Base-by-base conservation (phyloP, 768 basidiomycete genomes). In the Daedaleopsis nitida region DNA sequence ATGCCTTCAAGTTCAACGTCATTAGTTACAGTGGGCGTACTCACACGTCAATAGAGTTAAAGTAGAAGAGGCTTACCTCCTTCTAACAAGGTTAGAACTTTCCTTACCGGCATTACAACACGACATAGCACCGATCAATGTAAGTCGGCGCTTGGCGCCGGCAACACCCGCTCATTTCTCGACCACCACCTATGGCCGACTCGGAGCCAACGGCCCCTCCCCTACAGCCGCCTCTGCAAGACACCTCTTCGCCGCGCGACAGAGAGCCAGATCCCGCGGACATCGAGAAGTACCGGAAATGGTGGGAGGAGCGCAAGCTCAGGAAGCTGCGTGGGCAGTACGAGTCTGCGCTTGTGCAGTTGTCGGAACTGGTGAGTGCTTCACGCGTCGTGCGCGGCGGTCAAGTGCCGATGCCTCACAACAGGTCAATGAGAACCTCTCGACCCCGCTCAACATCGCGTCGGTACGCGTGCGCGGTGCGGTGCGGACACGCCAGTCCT, bases 391-490 rank as follows among this genome's bases (percentile, higher is more conserved):
- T 19, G 21, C 42, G 4, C 19, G 13, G 23, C 21, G 34, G 16
- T 3, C 23, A 12, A 35, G 11, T n/a, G 19, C 8, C 6, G 17
- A 6, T 2, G 5, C 24, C 52, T 49, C 2, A 6, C 11, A 10
- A 12, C 58, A 94, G 92, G 82, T 94, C 27, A 81, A 85, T 62
- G 77, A 75, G 19, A 94, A 89, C 67, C 75, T 91, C 51, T 77
- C 86, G 16, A 80, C 87, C 0, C 87, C 87, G 0, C 74, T 92
- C 52, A 80, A 81, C 42, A 80, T 99, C 52, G 83, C 87, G 14
- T 80, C 91, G 1, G 87, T 99, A 17, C 89, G 89, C 61, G 82
- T 98, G 14, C 85, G 91, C 65, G 94, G 94, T 57, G 87, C 92
- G 1, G 72, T 75, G 3, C 74, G 81, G 32, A 97, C 96, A 0